A percentile compares a stretch with the other conserved stretches of the same genome.
phyloP scores from a whole-genome alignment of 164 flowering plant genomes.

The Aristolochia fimbriata region DNA sequence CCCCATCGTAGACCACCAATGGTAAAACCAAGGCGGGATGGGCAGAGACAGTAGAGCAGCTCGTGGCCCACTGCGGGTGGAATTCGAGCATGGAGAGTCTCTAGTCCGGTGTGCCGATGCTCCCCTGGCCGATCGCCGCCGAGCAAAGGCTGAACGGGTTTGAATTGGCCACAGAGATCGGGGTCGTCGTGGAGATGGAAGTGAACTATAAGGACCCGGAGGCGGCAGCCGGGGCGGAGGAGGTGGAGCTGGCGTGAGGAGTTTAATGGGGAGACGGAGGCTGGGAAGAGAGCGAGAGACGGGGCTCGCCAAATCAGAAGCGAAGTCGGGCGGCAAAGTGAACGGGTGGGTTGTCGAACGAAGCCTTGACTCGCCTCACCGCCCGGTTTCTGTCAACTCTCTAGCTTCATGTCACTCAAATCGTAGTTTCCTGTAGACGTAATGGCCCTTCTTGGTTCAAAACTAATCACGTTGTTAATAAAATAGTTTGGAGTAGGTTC shows the following conservation, averaged over 20 bases:
- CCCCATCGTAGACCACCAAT: too few relatives aligned
- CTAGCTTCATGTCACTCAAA: too few relatives aligned
- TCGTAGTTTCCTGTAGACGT: too few relatives aligned
- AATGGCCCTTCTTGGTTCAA: too few relatives aligned
- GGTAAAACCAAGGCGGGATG: too few relatives aligned
- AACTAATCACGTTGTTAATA: too few relatives aligned
- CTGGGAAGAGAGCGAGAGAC: conserved; percentile 18
- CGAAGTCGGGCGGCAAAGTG: conserved; percentile 20
- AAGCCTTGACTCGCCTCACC: background rate
- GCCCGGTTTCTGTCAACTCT: background rate
- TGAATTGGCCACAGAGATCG: background rate
- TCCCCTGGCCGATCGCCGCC: conserved; percentile 3
- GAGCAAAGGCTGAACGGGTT: conserved; percentile 8
- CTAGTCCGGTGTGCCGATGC: conserved; percentile 6
- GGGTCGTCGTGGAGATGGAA: background rate
- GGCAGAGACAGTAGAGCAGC: too few relatives aligned
- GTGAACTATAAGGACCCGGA: background rate
- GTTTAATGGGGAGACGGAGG: conserved; percentile 23
- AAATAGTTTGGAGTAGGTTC: too few relatives aligned
- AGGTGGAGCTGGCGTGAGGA: conserved; percentile 29
- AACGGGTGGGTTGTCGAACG: conserved; percentile 27
- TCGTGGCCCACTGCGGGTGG: conserved; percentile 9
- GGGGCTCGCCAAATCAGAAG: conserved; percentile 21
- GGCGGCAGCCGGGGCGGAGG: too few relatives aligned
- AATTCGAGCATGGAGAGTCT: conserved; percentile 4